Evolutionary conservation across 2,329 filamentous ascomycete species (phyloP).

Genomic region (Claviceps monticola): DNA sequence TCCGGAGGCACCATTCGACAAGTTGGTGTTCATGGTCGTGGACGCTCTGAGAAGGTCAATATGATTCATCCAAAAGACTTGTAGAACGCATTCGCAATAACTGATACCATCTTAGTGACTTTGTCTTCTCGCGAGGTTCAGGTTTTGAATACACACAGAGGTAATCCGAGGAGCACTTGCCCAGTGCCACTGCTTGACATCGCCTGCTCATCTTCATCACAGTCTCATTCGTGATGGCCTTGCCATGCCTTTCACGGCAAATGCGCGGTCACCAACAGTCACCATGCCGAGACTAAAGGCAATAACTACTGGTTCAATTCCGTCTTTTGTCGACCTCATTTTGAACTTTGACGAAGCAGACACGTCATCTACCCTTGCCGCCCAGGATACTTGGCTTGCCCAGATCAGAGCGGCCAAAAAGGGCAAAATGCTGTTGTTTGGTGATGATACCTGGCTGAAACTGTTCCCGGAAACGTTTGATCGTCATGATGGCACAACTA

Average conservation of each 20-base stretch:
- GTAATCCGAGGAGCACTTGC: conserved; percentile 31
- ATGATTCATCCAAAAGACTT: neutral
- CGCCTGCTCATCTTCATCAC: conserved; percentile 4
- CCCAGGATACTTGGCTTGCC: conserved; percentile 90
- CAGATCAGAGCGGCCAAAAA: conserved; percentile 64
- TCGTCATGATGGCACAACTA: conserved; percentile 81
- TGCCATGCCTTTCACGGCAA: conserved; percentile 86
- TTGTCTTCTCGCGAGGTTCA: conserved; percentile 71
- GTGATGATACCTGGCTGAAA: conserved; percentile 97
- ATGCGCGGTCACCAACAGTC: conserved; percentile 92
- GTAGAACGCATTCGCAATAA: neutral
- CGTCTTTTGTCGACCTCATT: conserved; percentile 92
- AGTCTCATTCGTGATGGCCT: conserved; percentile 73
- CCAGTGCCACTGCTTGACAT: neutral
- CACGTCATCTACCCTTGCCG: conserved; percentile 71
- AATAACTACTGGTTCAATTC: conserved; percentile 94
- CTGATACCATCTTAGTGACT: conserved; percentile 50
- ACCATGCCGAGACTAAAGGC: conserved; percentile 98
- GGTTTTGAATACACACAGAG: conserved; percentile 81
- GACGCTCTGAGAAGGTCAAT: conserved; percentile 77
- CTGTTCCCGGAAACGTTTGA: conserved; percentile 83
- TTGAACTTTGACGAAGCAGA: conserved; percentile 93
- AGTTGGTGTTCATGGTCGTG: conserved; percentile 92
- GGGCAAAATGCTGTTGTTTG: conserved; percentile 83
- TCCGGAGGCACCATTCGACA: conserved; percentile 65